phyloP scores from a whole-genome alignment of 495 filamentous ascomycete species.

The Hyaloscypha hepaticicola region DNA sequence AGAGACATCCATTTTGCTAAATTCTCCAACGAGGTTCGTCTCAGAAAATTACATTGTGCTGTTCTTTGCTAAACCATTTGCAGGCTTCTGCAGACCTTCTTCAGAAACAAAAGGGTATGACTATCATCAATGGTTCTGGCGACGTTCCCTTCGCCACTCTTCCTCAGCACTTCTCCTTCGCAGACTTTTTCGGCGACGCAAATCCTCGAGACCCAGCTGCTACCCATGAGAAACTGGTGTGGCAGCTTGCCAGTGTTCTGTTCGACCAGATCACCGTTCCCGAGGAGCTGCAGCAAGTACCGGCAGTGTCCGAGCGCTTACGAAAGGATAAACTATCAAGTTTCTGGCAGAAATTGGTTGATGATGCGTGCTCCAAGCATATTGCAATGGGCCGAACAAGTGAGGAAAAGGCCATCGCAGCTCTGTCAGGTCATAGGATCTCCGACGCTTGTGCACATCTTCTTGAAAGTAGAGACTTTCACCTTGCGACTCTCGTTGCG shows the following conservation, averaged over 20 bases:
- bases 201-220: constrained; percentile 30
- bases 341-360: constrained; percentile 66
- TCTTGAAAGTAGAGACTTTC: constrained; percentile 68
- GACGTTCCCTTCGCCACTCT: constrained; percentile 48
- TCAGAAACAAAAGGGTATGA: constrained; percentile 41
- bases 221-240: constrained; percentile 60
- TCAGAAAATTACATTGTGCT: not conserved
- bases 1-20: constrained; percentile 55
- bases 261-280: constrained; percentile 69
- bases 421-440: constrained; percentile 73
- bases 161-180: constrained; percentile 37
- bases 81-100: constrained; percentile 36
- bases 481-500: constrained; percentile 78
- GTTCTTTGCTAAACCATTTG: not conserved
- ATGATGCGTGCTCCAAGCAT: constrained; percentile 50
- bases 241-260: constrained; percentile 79
- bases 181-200: constrained; percentile 36
- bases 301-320: constrained; percentile 32
- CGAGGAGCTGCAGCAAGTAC: constrained; percentile 46
- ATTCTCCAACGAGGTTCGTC: constrained; percentile 48
- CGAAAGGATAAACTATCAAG: constrained; percentile 54
- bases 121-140: constrained; percentile 35
- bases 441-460: constrained; percentile 78
- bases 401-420: constrained; percentile 82
- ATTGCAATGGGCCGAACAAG: constrained; percentile 49